A percentile compares a stretch with the other conserved stretches of the same genome.
phyloP scores from a whole-genome alignment of 805 yeast genomes.

The Wickerhamomyces ciferrii region DNA sequence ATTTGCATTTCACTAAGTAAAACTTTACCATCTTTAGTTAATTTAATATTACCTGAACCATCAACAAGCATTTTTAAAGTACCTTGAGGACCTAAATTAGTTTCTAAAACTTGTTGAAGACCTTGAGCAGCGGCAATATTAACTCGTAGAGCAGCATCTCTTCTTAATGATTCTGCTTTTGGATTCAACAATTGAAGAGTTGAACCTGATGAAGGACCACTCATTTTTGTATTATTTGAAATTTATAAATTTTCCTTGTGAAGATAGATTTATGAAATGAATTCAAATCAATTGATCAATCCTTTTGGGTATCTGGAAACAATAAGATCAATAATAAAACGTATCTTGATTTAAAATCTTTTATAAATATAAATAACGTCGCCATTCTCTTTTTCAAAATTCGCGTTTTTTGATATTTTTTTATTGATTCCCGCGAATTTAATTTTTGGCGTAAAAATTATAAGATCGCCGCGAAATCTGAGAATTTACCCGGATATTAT shows the following conservation, averaged over 20 bases:
- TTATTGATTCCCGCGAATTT: neutral
- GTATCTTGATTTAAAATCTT: neutral
- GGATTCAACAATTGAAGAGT: conserved; percentile 89
- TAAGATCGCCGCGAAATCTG: neutral
- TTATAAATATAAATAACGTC: neutral
- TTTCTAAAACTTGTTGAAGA: conserved; percentile 82
- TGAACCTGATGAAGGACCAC: conserved; percentile 19
- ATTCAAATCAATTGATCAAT: neutral
- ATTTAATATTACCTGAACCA: conserved; percentile 92
- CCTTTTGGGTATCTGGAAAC: neutral
- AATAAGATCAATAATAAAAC: neutral
- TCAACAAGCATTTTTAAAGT: conserved; percentile 95
- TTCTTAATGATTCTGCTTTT: conserved; percentile 94
- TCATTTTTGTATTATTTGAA: too few relatives aligned
- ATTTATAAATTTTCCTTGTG: too few relatives aligned
- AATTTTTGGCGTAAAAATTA: neutral
- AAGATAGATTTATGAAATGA: too few relatives aligned
- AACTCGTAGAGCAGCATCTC: conserved; percentile 93
- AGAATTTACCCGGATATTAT: neutral
- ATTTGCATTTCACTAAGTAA: conserved; percentile 94
- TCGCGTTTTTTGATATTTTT: neutral
- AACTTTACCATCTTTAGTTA: conserved; percentile 96
- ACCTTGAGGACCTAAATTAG: conserved; percentile 96
- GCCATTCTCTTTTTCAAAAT: neutral
- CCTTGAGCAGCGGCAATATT: conserved; percentile 97